Evolutionary conservation across 225 moss, liverwort and hornwort species (phyloP).

Genomic region (Antitrichia curtipendula): DNA sequence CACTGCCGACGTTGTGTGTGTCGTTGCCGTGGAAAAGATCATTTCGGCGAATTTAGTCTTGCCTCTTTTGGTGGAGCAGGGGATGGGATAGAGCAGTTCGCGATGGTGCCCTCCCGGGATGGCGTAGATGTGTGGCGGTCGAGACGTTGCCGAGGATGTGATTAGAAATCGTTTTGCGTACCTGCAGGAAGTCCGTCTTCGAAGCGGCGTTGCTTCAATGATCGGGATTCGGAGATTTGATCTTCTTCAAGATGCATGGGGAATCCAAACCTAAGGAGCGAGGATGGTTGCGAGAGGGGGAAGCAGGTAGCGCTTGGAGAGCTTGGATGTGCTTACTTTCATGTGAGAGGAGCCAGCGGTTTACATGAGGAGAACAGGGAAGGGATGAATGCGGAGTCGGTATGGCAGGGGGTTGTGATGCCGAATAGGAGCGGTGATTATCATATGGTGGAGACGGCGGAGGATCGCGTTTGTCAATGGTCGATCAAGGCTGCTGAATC

Average conservation of each 20-base stretch:
- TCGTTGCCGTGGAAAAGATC: background rate
- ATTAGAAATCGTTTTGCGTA: background rate
- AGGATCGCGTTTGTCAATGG: slow-evolving; percentile 1
- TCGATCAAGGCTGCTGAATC: slow-evolving; percentile 15
- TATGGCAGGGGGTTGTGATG: background rate
- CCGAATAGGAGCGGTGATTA: background rate
- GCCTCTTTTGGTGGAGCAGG: background rate
- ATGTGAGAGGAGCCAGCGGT: background rate
- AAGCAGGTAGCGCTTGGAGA: background rate
- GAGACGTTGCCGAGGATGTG: background rate
- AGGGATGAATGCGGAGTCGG: slow-evolving; percentile 19
- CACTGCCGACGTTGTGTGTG: background rate
- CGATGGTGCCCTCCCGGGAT: background rate
- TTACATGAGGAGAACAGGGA: slow-evolving; percentile 6
- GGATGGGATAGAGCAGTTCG: background rate
- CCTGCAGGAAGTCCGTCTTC: background rate
- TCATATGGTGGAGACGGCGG: slow-evolving; percentile 3
- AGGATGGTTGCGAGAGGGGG: background rate
- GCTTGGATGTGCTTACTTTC: background rate
- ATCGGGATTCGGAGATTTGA: background rate
- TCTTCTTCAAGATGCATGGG: background rate
- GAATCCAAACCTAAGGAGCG: slow-evolving; percentile 12
- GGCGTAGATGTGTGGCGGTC: background rate
- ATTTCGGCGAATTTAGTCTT: background rate
- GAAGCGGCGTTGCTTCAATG: background rate